Base-by-base conservation (phyloP, 768 basidiomycete species). In the Gautieria morchelliformis region DNA sequence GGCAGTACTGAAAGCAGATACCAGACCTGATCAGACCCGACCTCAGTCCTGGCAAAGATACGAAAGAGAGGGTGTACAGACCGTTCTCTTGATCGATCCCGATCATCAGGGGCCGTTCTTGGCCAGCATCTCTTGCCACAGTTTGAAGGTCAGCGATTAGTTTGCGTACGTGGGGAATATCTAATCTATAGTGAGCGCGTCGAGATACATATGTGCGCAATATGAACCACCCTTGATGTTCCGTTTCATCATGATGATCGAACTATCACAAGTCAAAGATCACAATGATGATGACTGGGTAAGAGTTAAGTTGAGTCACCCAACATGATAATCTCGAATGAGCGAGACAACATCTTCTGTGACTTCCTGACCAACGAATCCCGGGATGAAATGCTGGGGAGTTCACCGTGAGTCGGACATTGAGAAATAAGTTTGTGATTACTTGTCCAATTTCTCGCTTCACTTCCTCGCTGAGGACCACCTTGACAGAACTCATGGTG, bases 41-140 rank as follows among this genome's bases (percentile, higher is more conserved):
- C 10, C 35, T 37, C 35, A 37, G 35, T 37, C 27, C 27, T 27
- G 27, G 27, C 35, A 37, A 37, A 9, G 2, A 37, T 14, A 37
- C 35, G 2, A 37, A 37, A 10, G 6, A n/a, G 27, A 32, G 32
- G 42, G 5, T 60, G 27, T 51, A 53, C 63, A 5, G n/a, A 80
- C 85, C 86, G 62, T 85, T 85, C 64, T 88, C 86, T 66, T 87
- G 86, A 70, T 87, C 85, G 17, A 78, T 86, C 1, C 85, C 85
- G 44, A 87, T 80, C 63, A 87, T 71, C 24, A 87, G 70, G 1
- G 83, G 85, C 8, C 62, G 68, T 12, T 63, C 59, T 51, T 87
- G 85, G 0, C 84, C 79, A 1, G 79, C 73, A 27, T 78, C 74
- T 58, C 75, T 77, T 4, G 86, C 84, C 11, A 83, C 63, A 24